phyloP scores from a whole-genome alignment of 2,329 filamentous ascomycete genomes.

The Xylaria sp. region DNA sequence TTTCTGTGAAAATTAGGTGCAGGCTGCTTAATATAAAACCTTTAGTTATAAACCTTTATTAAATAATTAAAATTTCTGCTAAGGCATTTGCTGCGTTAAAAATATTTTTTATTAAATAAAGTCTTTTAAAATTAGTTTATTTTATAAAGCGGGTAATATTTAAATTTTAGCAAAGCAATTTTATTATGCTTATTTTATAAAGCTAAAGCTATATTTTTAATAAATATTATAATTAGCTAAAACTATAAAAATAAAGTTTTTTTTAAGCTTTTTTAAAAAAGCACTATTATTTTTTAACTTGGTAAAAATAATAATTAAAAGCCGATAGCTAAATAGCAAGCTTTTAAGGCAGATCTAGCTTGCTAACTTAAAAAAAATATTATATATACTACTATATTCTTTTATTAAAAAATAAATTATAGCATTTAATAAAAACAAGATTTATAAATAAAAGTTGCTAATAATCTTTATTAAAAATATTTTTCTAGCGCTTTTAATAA shows the following conservation, averaged over 20 bases:
- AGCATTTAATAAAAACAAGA: not conserved
- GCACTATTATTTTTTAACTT: not conserved
- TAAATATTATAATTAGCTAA: not conserved
- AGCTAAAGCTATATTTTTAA: slow-evolving; percentile 2
- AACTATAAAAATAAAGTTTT: not conserved
- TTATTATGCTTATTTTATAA: not conserved
- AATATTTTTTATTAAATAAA: not conserved
- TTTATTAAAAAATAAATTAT: slow-evolving; percentile 1
- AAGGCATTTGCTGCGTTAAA: not conserved
- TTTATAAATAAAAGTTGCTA: slow-evolving; percentile 1
- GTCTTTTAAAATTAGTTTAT: slow-evolving; percentile 1
- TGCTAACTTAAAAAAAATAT: slow-evolving; percentile 1
- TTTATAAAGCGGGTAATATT: not conserved
- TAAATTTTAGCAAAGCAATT: not conserved
- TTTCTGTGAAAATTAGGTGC: not conserved
- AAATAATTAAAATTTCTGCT: not conserved
- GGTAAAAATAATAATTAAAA: not conserved
- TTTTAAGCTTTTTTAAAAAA: slow-evolving; percentile 1
- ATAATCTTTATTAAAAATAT: not conserved
- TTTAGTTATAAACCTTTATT: not conserved
- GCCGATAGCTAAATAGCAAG: not conserved
- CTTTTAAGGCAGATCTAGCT: not conserved
- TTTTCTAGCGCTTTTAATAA: slow-evolving; percentile 1
- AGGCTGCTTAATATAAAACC: not conserved
- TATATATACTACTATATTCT: not conserved